Base-by-base conservation (phyloP, 306 rosid genomes). In the Luffa acutangula region DNA sequence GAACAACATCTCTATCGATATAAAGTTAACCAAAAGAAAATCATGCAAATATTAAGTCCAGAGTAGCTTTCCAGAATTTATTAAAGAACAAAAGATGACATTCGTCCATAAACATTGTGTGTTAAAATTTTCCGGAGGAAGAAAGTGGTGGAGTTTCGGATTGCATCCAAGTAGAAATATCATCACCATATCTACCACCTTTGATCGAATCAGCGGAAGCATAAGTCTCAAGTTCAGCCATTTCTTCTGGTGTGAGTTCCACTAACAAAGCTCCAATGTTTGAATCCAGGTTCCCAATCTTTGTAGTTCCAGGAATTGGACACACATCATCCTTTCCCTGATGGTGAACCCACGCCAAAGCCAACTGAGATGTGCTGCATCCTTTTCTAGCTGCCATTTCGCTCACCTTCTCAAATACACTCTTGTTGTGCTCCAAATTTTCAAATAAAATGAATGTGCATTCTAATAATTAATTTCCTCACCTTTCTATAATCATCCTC, bases 241-340 rank as follows among this genome's bases (percentile, higher is more conserved):
- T 57, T 63, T 93, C 97, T 81, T 87, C 87, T 7, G 84, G 86
- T 64, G 89, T 85, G 45, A 93, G 84, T 64, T 89, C 90, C 15
- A 93, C 83, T 4, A 91, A 84, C 45, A 93, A 71, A 65, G 93
- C 93, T 1, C 79, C 91, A 2, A 89, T 84, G 65, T 93, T 93
- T 56, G 90, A 84, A 63, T 91, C 70, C 0, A 93, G 66, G 83
- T 91, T 89, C 78, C 81, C 89, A 15, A 86, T 79, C 81, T 91
- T 89, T 5, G 97, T 93, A 53, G 97, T 93, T 85, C 97, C 96
- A 0, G 97, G 97, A 18, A 78, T 78, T 5, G 80, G 82, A 36
- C 48, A 41, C 33, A 79, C 82, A 52, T 83, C 85, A 1, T n/a
- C n/a, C n/a, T 78, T 45, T 43, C 82, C 85, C 62, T 73, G 85